A percentile compares a stretch with the other conserved stretches of the same genome.
These are phyloP conservation scores for Kuraishia ogatae DNA, from an alignment of 805 yeast genomes.

Conservation along the genomic window DNA sequence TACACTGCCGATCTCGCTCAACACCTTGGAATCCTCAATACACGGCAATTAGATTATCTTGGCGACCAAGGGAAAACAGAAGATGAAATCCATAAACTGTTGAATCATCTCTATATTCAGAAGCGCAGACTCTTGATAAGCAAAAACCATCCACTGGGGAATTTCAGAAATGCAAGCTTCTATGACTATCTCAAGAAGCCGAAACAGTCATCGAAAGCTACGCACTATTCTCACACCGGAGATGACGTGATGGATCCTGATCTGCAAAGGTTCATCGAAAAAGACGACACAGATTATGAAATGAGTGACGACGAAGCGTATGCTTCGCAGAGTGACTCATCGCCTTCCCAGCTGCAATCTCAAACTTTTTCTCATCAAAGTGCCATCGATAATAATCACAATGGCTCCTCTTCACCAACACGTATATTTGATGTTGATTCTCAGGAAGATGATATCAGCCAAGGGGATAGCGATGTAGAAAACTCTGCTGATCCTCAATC, in stretches of 20 bases:
- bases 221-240: background rate
- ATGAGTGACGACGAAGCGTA: background rate
- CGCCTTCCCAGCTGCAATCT: background rate
- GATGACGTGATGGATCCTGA: slow-evolving; percentile 7
- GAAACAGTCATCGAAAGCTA: background rate
- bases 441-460: background rate
- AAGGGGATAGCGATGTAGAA: background rate
- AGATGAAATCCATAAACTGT: slow-evolving; percentile 15
- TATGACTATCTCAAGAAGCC: background rate
- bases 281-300: slow-evolving; percentile 3
- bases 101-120: slow-evolving; percentile 18
- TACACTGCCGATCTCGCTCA: slow-evolving; percentile 25
- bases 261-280: slow-evolving; percentile 8
- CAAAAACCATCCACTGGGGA: background rate
- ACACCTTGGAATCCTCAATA: slow-evolving; percentile 21
- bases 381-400: no score
- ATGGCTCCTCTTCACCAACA: background rate
- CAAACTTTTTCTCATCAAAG: background rate
- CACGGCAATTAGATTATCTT: slow-evolving; percentile 17
- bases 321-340: background rate
- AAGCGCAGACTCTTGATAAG: slow-evolving; percentile 3
- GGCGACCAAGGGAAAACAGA: slow-evolving; percentile 20
- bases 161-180: background rate
- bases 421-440: background rate
- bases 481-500: background rate